Evolutionary conservation across 306 rosid species (phyloP), one percentile per base, ranked within the genome.

Genomic region (Cyclanthera cordifolia): DNA sequence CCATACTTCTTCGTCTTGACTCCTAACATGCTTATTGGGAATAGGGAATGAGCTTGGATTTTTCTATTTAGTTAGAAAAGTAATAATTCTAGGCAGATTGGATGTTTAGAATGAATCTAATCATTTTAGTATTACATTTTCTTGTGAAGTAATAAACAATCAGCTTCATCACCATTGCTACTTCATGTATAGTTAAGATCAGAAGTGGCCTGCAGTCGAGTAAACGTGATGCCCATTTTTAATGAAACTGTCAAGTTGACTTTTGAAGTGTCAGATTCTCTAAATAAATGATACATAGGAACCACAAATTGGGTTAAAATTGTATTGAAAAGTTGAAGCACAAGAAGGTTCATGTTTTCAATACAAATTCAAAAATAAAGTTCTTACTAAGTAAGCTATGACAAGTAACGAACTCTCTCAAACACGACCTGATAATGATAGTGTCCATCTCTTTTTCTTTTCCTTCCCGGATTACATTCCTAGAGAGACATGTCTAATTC

Each of bases 61-160:
- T 21, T 24, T 41, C 39, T 46, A 30, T 43, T 11, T 8, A 21
- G 20, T 25, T 23, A 30, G 48, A 15, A 32, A 21, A 23, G 53
- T 65, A 23, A 21, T 15, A 65, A 14, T 45, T 65, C 32, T 21
- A 45, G 21, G 70, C 13, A 65, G 53, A 45, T 65, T 65, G 53
- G 53, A 24, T 65, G 39, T 65, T 39, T 23, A n/a, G 24, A 45
- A 65, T 65, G 70, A 63, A 65, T 52, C 53, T 16, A 4, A 43
- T 13, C 32, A 57, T 57, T 57, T 30, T 57, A 37, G 28, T 50
- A 37, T 14, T 17, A 16, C 27, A 8, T 34, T 16, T 17, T 39
- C 49, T 28, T 39, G 51, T 51, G 2, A 17, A 61, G 51, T 19
- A n/a, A n/a, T n/a, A n/a, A n/a, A n/a, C n/a, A n/a, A n/a, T n/a